Evolutionary conservation across 2,329 filamentous ascomycete species (phyloP), one percentile per base, ranked within the genome.

Genomic region (Cladosporium sphaerospermum): DNA sequence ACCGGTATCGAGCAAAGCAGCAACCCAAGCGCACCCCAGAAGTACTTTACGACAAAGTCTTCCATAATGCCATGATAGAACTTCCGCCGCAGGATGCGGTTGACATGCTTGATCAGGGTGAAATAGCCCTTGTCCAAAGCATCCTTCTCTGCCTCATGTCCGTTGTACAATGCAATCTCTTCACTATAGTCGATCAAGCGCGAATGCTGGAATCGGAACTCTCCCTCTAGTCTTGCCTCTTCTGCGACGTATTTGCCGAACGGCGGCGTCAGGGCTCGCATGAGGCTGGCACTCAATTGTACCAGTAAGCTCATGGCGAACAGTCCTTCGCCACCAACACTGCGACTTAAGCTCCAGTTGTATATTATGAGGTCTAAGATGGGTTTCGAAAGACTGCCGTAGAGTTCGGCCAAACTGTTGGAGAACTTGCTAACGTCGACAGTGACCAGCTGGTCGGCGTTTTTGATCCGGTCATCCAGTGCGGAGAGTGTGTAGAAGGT

Each of bases 11-110:
- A 95, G 76, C 93, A 99, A 9, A 99, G 83, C 58, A 96, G 71
- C 59, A 99, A 78, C 1, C 93, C 93, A 41, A 99, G 71, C 2
- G 93, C 92, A 39, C 93, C 93, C 93, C 93, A 99, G 72, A 97
- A 93, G 69, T 99, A 99, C 71, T 99, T 99, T 72, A 99, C 96
- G 54, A 97, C 89, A 71, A 96, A 99, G 70, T 99, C 93, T 69
- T 99, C 93, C 92, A 97, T 96, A 64, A 99, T 86, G n/a, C 91
- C 92, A 69, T 99, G 92, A 70, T 97, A 97, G 69, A 99, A 88
- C 45, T 93, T 83, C 57, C 89, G 80, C 37, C 91, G 81, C 57
- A 99, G 74, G 59, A 97, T 96, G 65, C 95, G 85, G 71, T 99
- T 99, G 67, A 99, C 92, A 72, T 99, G 93, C 73, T 96, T 97